Percentiles rank a stretch among this genome's conserved stretches.
Evolutionary conservation across 1,139 yeast species (phyloP).

Genomic region (Kodamaea ohmeri): DNA sequence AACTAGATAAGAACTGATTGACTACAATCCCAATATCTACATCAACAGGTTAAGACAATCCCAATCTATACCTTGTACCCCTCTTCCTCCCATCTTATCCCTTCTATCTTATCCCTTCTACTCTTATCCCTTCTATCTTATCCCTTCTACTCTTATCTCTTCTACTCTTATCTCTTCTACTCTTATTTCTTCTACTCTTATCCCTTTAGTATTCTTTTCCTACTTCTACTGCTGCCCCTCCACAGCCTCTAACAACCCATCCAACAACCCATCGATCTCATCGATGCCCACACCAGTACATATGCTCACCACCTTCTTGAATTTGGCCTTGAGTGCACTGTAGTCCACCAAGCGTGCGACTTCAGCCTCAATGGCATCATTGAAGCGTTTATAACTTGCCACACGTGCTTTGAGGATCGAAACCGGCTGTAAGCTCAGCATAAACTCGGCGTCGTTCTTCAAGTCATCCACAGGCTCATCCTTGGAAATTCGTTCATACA

Average conservation of each 20-base stretch:
- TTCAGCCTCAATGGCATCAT: conserved; percentile 47
- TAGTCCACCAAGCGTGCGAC: conserved; percentile 45
- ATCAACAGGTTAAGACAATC: too few relatives aligned
- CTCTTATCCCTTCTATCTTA: background rate
- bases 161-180: background rate
- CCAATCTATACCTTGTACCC: too few relatives aligned
- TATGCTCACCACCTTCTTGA: conserved; percentile 82
- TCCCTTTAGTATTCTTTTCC: background rate
- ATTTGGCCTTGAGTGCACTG: conserved; percentile 73
- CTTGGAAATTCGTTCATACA: conserved; percentile 49
- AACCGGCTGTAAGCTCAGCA: conserved; percentile 54
- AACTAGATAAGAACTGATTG: too few relatives aligned
- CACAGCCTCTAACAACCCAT: conserved; percentile 85
- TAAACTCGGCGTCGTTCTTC: conserved; percentile 23
- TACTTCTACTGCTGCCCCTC: conserved; percentile 48
- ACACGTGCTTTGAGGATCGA: conserved; percentile 71
- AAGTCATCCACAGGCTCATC: conserved; percentile 31
- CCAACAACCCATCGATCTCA: conserved; percentile 80
- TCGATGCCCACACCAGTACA: conserved; percentile 79
- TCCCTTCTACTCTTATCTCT: background rate
- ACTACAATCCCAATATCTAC: too few relatives aligned
- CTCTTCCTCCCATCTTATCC: background rate
- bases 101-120: too few relatives aligned
- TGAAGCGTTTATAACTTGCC: conserved; percentile 58
- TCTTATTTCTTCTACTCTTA: background rate